Evolutionary conservation across 78 protist species (phyloP).

Genomic region (Dictyostelium citrinum): DNA sequence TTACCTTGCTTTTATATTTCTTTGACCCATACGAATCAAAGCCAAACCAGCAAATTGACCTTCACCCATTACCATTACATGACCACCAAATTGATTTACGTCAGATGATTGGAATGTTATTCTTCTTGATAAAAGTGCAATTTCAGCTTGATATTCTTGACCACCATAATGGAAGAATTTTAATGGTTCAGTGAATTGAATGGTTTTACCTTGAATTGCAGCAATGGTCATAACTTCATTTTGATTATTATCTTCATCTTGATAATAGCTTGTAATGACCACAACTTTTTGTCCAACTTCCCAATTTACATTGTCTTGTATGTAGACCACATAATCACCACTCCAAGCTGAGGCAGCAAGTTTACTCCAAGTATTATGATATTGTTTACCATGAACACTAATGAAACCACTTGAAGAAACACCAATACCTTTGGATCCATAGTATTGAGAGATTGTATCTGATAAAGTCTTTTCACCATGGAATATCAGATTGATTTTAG

Average conservation of each 20-base stretch:
- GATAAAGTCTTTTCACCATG: slow-evolving; percentile 30
- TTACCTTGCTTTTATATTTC: slow-evolving; percentile 77
- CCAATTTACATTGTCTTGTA: slow-evolving; percentile 84
- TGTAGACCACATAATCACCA: slow-evolving; percentile 53
- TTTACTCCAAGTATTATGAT: slow-evolving; percentile 80
- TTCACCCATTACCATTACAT: slow-evolving; percentile 37
- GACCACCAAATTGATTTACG: slow-evolving; percentile 41
- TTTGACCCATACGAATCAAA: slow-evolving; percentile 80
- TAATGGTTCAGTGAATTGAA: slow-evolving; percentile 55
- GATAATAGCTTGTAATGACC: slow-evolving; percentile 52
- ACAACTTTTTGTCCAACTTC: slow-evolving; percentile 78
- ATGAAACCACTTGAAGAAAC: slow-evolving; percentile 36
- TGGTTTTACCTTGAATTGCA: slow-evolving; percentile 28
- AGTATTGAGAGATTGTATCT: slow-evolving; percentile 1
- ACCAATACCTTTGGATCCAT: slow-evolving; percentile 74
- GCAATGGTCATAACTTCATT: slow-evolving; percentile 82
- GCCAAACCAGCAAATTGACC: slow-evolving; percentile 76
- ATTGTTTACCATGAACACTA: slow-evolving; percentile 68
- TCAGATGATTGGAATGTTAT: slow-evolving; percentile 33
- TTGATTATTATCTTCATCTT: slow-evolving; percentile 32
- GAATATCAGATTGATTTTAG: slow-evolving; percentile 37
- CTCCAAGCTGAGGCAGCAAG: slow-evolving; percentile 67
- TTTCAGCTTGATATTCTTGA: slow-evolving; percentile 88
- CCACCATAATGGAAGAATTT: slow-evolving; percentile 69
- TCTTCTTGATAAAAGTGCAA: slow-evolving; percentile 75